Conservation (phyloP, 768 basidiomycete species). For the Termitomyces titanicus region DNA sequence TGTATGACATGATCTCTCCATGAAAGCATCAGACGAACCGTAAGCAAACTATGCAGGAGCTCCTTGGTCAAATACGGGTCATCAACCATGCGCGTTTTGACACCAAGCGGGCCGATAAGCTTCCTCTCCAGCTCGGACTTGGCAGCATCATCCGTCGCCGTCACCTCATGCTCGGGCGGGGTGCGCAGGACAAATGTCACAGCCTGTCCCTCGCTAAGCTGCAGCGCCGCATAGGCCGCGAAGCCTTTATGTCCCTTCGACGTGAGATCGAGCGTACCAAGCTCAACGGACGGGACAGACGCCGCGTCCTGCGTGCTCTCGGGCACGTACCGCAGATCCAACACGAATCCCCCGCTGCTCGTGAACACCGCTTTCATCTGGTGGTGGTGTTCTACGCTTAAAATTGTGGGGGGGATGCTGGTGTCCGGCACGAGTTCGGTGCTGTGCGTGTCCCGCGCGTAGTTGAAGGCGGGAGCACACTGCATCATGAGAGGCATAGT, state of each 20-base stretch:
- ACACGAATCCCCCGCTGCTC: slow-evolving; percentile 46
- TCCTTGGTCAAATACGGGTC: slow-evolving; percentile 75
- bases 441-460: slow-evolving; percentile 74
- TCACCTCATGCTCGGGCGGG: slow-evolving; percentile 34
- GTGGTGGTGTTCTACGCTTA: too few species aligned
- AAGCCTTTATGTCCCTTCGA: slow-evolving; percentile 72
- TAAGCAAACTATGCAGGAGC: slow-evolving; percentile 53
- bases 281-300: slow-evolving; percentile 45
- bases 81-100: slow-evolving; percentile 41
- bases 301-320: slow-evolving; percentile 41
- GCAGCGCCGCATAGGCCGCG: slow-evolving; percentile 54
- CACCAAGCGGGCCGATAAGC: slow-evolving; percentile 18
- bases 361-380: slow-evolving; percentile 57
- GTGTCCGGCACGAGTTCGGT: slow-evolving; percentile 53
- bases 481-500: slow-evolving; percentile 76
- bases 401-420: slow-evolving; percentile 18
- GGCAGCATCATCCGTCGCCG: neutral
- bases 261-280: slow-evolving; percentile 64
- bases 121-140: slow-evolving; percentile 9
- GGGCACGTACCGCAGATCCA: slow-evolving; percentile 77
- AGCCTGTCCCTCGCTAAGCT: slow-evolving; percentile 78
- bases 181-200: slow-evolving; percentile 87
- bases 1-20: neutral
- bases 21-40: slow-evolving; percentile 17
- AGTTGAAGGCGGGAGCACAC: slow-evolving; percentile 96